Evolutionary conservation across 345 rosid genomes (phyloP).

Genomic region (thale cress (Arabidopsis thaliana)): TAIR10.1 NC_003074.8:22843001-22843500

Average conservation of each 20-base stretch:
- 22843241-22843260: conserved; percentile 9
- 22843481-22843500: no score
- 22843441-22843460: background rate
- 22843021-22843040: conserved; percentile 26
- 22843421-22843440: conserved; percentile 2
- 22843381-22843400: background rate
- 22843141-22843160: background rate
- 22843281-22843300: background rate
- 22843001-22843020: background rate
- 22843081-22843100: background rate
- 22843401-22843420: conserved; percentile 21
- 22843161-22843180: accelerated
- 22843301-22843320: conserved; percentile 34
- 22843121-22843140: background rate
- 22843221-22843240: background rate
- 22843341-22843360: background rate
- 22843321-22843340: background rate
- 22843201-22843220: background rate
- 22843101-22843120: background rate
- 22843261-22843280: background rate
- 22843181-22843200: background rate
- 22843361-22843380: conserved; percentile 21
- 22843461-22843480: no score
- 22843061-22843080: background rate
- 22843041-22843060: conserved; percentile 31